These are phyloP conservation scores for Cenchrus americanus DNA, from an alignment of 176 grass and related monocot genomes.

Conservation along the genomic window DNA sequence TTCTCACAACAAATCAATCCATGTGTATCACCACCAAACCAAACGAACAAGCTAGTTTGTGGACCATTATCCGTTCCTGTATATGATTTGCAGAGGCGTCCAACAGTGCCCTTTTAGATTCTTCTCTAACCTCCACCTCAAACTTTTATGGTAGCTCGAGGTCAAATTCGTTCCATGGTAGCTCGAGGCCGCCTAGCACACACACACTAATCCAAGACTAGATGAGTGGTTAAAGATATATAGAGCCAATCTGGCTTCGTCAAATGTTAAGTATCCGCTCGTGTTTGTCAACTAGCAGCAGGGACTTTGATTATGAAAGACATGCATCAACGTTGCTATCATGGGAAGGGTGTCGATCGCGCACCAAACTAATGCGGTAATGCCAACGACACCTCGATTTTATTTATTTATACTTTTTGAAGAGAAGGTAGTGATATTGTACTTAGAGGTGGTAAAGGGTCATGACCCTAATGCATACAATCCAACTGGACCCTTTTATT, in stretches of 20 bases:
- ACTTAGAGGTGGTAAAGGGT: too few species aligned
- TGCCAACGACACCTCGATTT: background rate
- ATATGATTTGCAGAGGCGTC: background rate
- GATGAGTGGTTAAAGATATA: conserved; percentile 27
- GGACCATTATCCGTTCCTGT: background rate
- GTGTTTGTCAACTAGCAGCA: conserved; percentile 24
- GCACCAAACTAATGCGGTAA: background rate
- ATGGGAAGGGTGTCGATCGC: background rate
- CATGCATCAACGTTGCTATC: conserved; percentile 44
- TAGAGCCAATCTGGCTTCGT: background rate
- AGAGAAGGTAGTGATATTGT: background rate
- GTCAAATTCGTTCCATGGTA: background rate
- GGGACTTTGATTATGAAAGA: background rate
- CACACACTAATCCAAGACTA: background rate
- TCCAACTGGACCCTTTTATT: too few species aligned
- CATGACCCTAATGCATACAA: too few species aligned
- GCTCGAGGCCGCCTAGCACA: background rate
- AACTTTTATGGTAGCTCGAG: background rate
- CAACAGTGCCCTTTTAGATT: conserved; percentile 15
- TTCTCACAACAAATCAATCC: too few species aligned
- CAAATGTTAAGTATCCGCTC: background rate
- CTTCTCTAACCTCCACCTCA: background rate
- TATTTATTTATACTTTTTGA: background rate
- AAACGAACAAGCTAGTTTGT: background rate
- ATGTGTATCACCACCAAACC: too few species aligned